Conservation (phyloP, 352 stramenopile species). For the Poterioochromonas sp. region DNA sequence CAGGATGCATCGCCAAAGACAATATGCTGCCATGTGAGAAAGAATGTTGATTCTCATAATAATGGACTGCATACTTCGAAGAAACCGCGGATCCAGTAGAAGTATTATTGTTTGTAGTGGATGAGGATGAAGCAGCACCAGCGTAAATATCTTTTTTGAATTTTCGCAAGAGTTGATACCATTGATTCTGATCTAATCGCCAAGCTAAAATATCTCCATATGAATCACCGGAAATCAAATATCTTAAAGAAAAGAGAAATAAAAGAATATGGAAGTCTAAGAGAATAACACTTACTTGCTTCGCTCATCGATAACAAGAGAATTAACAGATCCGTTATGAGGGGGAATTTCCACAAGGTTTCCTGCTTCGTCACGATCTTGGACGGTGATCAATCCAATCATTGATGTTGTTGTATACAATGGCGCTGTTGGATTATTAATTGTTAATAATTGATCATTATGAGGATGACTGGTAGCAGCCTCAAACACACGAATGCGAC, state of each 20-base stretch:
- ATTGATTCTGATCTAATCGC: neutral
- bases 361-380: neutral
- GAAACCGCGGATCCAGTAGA: neutral
- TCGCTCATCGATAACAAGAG: constrained; percentile 9
- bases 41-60: neutral
- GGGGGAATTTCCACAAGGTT: neutral
- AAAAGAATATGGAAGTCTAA: neutral
- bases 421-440: too few relatives aligned
- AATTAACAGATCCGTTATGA: neutral
- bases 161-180: constrained; percentile 27
- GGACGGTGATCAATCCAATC: neutral
- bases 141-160: constrained; percentile 3
- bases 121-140: neutral
- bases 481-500: neutral
- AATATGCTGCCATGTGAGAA: neutral
- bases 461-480: neutral
- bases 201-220: constrained; percentile 9
- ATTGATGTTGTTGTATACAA: neutral
- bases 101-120: neutral
- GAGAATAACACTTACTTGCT: neutral
- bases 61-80: neutral
- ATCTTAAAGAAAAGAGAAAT: neutral
- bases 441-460: neutral
- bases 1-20: neutral
- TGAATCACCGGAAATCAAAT: constrained; percentile 23